A percentile compares a stretch with the other conserved stretches of the same genome.
These are phyloP conservation scores for Mycena haematopus DNA, from an alignment of 768 basidiomycete species.

Conservation along the genomic window DNA sequence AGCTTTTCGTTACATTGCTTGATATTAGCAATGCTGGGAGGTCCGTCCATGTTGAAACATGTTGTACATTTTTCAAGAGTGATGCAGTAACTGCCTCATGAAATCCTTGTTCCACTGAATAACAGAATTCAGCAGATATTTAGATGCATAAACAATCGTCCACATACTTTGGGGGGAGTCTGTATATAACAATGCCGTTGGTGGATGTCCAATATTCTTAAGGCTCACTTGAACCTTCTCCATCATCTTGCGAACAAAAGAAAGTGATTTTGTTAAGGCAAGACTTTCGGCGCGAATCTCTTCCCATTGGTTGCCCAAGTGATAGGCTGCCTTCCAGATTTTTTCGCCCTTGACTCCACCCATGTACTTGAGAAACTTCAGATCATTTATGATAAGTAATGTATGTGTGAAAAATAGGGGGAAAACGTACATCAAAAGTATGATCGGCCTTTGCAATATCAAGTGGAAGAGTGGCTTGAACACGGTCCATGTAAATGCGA, in stretches of 20 bases:
- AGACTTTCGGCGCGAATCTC: neutral
- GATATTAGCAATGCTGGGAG: neutral
- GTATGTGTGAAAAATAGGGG: neutral
- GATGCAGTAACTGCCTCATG: constrained; percentile 1
- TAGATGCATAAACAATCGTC: neutral
- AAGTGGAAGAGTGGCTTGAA: neutral
- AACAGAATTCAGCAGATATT: neutral
- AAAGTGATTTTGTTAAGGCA: neutral
- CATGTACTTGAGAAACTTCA: neutral
- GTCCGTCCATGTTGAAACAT: neutral
- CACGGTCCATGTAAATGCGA: constrained; percentile 2
- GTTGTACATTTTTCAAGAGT: neutral
- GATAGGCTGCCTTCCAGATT: constrained; percentile 2
- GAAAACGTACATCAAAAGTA: neutral
- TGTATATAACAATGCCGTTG: constrained; percentile 1
- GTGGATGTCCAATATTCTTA: neutral
- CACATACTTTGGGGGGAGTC: constrained; percentile 1
- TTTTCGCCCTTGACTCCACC: neutral
- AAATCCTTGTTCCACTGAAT: constrained; percentile 1
- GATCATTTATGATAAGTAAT: neutral
- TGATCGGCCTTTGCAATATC: constrained; percentile 1
- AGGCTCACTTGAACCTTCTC: neutral
- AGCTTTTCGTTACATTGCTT: neutral
- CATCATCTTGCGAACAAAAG: neutral
- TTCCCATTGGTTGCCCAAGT: neutral